phyloP scores from a whole-genome alignment of 257 asterid species.

The Nicotiana noctiflora region DNA sequence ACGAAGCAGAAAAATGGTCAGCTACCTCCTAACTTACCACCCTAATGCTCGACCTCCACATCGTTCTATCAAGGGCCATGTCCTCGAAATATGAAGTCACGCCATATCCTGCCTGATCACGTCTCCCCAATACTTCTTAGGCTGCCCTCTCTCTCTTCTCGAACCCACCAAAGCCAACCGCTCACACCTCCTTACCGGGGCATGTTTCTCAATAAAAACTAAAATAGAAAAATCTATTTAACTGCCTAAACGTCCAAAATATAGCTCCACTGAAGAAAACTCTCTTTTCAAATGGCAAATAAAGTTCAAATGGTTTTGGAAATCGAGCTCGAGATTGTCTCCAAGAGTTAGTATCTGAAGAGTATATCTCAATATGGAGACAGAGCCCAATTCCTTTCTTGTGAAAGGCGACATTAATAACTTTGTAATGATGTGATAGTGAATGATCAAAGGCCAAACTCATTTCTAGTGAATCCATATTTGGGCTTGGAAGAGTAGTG shows the following conservation, averaged over 20 bases:
- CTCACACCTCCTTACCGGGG: no score
- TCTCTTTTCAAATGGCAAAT: neutral
- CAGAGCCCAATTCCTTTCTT: no score
- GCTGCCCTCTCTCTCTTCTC: no score
- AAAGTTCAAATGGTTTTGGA: neutral
- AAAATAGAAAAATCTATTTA: neutral
- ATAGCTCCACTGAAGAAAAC: neutral
- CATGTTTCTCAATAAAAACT: no score
- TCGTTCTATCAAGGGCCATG: no score
- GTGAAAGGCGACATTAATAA: neutral
- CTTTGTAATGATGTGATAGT: neutral
- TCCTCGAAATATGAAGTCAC: no score
- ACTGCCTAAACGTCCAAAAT: neutral
- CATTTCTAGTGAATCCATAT: neutral
- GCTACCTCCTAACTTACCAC: no score
- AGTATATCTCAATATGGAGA: neutral
- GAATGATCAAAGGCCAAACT: conserved; percentile 1
- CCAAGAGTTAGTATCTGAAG: neutral
- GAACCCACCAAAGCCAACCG: no score
- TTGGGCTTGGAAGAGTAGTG: neutral
- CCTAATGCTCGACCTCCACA: no score
- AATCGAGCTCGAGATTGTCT: neutral
- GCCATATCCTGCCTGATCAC: no score
- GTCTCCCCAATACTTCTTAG: no score
- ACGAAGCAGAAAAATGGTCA: no score